Conservation (phyloP, 1,284 basidiomycete genomes). For the Pulchroboletus neoregius region DNA sequence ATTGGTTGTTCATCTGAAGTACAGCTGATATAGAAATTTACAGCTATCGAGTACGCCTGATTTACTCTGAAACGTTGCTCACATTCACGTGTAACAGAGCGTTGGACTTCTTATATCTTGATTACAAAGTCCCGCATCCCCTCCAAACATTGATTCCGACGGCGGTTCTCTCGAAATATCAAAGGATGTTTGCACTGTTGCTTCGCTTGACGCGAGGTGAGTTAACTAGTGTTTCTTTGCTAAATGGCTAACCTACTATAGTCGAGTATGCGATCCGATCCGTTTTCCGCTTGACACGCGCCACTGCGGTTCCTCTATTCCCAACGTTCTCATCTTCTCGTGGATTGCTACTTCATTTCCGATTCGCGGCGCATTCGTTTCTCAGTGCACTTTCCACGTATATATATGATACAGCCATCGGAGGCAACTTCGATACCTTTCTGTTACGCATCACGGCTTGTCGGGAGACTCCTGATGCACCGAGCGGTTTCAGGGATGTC, state of each 20-base stretch:
- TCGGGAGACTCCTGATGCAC: conserved; percentile 23
- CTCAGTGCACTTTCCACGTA: conserved; percentile 62
- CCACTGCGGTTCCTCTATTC: conserved; percentile 48
- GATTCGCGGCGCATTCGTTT: conserved; percentile 71
- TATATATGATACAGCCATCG: conserved; percentile 73
- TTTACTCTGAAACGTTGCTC: conserved; percentile 49
- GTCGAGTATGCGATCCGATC: conserved; percentile 70
- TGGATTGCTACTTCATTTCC: conserved; percentile 58
- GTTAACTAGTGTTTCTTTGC: conserved; percentile 9
- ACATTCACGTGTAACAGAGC: conserved; percentile 50
- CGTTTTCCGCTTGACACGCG: conserved; percentile 59
- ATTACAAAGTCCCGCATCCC: conserved; percentile 76
- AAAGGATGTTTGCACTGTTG: conserved; percentile 74
- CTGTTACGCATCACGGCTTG: conserved; percentile 41
- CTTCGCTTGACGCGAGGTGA: conserved; percentile 73
- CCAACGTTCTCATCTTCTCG: conserved; percentile 51
- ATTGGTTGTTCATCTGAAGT: background rate
- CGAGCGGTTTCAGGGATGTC: conserved; percentile 56
- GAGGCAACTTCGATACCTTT: conserved; percentile 70
- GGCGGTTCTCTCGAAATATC: conserved; percentile 76
- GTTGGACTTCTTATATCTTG: conserved; percentile 82
- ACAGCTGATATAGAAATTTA: conserved; percentile 9
- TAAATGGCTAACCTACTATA: conserved; percentile 28
- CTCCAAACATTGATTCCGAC: conserved; percentile 68
- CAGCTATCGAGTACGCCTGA: conserved; percentile 28